phyloP scores from a whole-genome alignment of 768 basidiomycete genomes.

The Phallus indusiatus region DNA sequence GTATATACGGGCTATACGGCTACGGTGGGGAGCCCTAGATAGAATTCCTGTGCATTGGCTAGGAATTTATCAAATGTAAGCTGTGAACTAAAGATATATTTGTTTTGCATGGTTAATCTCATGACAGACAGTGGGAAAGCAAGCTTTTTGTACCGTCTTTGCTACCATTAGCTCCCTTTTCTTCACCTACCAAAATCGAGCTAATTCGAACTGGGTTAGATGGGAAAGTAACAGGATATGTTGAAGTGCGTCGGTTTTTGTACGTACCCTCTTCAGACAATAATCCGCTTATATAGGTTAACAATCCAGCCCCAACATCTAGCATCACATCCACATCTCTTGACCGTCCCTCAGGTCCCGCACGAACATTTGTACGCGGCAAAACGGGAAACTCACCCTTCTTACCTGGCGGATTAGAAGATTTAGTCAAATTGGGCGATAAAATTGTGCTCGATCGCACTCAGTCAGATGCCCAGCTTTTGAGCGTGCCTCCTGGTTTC shows the following conservation, averaged over 20 bases:
- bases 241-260: constrained; percentile 42
- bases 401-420: constrained; percentile 86
- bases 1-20: no score
- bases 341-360: constrained; percentile 72
- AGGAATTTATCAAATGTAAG: constrained; percentile 77
- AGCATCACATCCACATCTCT: constrained; percentile 81
- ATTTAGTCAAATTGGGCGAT: constrained; percentile 32
- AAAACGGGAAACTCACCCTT: constrained; percentile 93
- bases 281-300: constrained; percentile 30
- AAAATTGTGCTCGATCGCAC: no score
- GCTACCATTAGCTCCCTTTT: constrained; percentile 55
- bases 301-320: constrained; percentile 45
- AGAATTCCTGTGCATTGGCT: constrained; percentile 68
- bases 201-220: constrained; percentile 74
- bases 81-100: not conserved
- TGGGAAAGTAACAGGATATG: constrained; percentile 72
- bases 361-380: constrained; percentile 80
- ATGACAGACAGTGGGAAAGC: constrained; percentile 62
- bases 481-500: constrained; percentile 76
- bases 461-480: constrained; percentile 24
- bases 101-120: constrained; percentile 1
- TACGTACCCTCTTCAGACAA: not conserved
- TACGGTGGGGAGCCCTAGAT: no score
- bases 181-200: constrained; percentile 62
- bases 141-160: constrained; percentile 52